These are phyloP conservation scores for Neurospora pannonica DNA, from an alignment of 495 filamentous ascomycete species.

Conservation along the genomic window DNA sequence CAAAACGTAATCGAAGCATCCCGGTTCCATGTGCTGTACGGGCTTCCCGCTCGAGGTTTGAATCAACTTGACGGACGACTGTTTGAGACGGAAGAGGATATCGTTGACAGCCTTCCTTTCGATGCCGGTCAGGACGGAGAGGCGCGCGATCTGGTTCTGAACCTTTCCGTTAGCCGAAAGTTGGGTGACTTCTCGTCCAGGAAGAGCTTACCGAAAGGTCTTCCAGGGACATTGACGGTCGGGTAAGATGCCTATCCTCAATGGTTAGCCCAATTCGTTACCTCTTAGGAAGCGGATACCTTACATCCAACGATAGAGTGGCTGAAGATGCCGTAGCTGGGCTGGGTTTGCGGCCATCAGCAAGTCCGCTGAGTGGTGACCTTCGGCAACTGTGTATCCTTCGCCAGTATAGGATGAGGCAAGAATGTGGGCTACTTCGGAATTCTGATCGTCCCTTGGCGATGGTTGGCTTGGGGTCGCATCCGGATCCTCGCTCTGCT, in stretches of 20 bases:
- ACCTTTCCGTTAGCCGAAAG: background rate
- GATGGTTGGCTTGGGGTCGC: background rate
- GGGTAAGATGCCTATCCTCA: background rate
- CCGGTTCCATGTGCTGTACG: conserved; percentile 23
- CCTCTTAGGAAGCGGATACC: background rate
- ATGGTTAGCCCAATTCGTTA: background rate
- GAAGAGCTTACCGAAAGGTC: background rate
- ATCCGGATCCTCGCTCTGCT: background rate
- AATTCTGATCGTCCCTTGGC: background rate
- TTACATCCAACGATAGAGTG: background rate
- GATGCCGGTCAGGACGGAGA: background rate
- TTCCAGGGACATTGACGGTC: background rate
- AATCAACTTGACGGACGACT: conserved; percentile 16
- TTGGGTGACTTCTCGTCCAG: background rate
- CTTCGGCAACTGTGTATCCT: background rate
- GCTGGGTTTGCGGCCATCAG: background rate
- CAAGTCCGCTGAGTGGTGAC: background rate
- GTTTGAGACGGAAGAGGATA: background rate
- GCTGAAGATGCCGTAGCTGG: background rate
- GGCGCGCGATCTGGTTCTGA: background rate
- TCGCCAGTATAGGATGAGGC: background rate
- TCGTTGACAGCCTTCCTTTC: background rate
- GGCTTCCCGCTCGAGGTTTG: conserved; percentile 16
- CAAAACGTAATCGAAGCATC: conserved; percentile 15
- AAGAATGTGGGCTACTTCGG: background rate